phyloP scores from a whole-genome alignment of 306 rosid genomes.

The Pyrus communis region DNA sequence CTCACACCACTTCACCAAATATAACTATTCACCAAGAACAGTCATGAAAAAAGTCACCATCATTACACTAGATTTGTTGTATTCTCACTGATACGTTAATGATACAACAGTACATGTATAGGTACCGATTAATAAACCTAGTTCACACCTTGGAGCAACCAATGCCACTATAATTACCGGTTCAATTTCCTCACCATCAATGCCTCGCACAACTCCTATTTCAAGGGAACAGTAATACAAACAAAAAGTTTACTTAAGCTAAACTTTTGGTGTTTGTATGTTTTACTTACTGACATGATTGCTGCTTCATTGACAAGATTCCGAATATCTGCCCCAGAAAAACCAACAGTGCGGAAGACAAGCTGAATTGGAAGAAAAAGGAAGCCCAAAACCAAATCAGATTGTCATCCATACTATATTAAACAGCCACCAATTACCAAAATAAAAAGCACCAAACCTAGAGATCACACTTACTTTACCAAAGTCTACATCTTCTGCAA shows the following conservation, averaged over 20 bases:
- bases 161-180: no score
- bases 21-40: background rate
- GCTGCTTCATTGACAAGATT: conserved; percentile 97
- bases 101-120: no score
- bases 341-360: conserved; percentile 93
- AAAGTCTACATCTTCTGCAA: conserved; percentile 78
- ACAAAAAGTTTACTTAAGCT: background rate
- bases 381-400: conserved; percentile 18
- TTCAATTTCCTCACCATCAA: no score
- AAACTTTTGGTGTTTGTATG: background rate
- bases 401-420: background rate
- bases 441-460: background rate
- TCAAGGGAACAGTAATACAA: background rate
- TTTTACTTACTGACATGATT: conserved; percentile 81
- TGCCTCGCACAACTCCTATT: background rate
- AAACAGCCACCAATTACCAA: conserved; percentile 1
- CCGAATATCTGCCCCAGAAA: conserved; percentile 93
- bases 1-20: background rate
- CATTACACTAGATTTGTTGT: no score
- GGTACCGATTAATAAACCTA: no score
- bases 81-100: no score
- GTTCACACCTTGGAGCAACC: no score
- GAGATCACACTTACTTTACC: conserved; percentile 39
- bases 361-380: conserved; percentile 48
- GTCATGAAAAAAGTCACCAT: background rate